phyloP scores from a whole-genome alignment of 495 filamentous ascomycete species.

The Penicillium pancosmium region DNA sequence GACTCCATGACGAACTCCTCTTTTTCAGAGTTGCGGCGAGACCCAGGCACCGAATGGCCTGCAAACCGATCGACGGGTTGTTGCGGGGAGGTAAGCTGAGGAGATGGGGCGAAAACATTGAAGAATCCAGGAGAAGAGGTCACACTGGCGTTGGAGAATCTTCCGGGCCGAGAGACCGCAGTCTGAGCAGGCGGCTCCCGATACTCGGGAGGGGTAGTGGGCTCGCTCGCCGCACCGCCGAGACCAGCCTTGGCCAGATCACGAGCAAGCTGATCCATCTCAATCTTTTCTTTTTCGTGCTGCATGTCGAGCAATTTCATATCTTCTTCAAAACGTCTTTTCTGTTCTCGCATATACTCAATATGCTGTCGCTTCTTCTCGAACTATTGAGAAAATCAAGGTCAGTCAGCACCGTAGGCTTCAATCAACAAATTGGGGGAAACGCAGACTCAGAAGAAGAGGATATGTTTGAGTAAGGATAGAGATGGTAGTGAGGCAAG shows the following conservation, averaged over 20 bases:
- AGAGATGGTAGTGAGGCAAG: too few species aligned
- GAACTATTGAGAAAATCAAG: slow-evolving; percentile 55
- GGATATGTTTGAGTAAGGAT: too few species aligned
- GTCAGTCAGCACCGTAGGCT: slow-evolving; percentile 19
- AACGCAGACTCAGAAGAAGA: too few species aligned
- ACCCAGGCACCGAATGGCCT: slow-evolving; percentile 84
- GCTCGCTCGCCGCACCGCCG: slow-evolving; percentile 83
- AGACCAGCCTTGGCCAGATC: slow-evolving; percentile 65
- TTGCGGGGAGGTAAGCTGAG: slow-evolving; percentile 64
- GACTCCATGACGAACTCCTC: slow-evolving; percentile 44
- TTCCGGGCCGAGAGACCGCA: slow-evolving; percentile 73
- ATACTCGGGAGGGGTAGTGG: slow-evolving; percentile 95
- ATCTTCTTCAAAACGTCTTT: slow-evolving; percentile 80
- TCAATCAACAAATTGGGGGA: neutral
- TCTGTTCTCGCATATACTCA: slow-evolving; percentile 82
- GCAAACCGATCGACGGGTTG: slow-evolving; percentile 47
- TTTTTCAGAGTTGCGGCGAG: slow-evolving; percentile 66
- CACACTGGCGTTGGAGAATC: slow-evolving; percentile 82
- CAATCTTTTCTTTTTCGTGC: slow-evolving; percentile 75
- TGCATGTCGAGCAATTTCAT: slow-evolving; percentile 84
- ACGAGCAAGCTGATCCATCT: slow-evolving; percentile 79
- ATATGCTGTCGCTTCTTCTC: slow-evolving; percentile 91
- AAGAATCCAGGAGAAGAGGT: slow-evolving; percentile 77
- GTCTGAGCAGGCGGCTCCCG: slow-evolving; percentile 74
- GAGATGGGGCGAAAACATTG: slow-evolving; percentile 71